Evolutionary conservation across 2,329 filamentous ascomycete genomes (phyloP), one percentile per base, ranked within the genome.

Genomic region (Penicillium sp.): DNA sequence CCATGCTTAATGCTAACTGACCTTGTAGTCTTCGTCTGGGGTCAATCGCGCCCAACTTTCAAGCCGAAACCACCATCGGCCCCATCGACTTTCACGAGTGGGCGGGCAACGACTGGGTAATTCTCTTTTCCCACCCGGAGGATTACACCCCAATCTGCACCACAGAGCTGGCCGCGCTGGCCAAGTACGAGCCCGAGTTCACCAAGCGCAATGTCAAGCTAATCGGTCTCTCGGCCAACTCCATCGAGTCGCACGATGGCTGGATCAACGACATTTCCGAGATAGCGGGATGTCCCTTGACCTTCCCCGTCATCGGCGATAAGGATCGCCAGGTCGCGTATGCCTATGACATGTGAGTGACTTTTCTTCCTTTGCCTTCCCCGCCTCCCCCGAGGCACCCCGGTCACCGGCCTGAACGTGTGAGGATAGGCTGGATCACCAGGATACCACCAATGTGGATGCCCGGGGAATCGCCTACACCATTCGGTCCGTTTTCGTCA

Each of bases 181-280:
- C 43, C 22, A 47, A 47, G 22, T 27, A 47, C 22, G 43, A 47
- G 19, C 22, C 43, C 43, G 43, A 47, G 22, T 47, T 47, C 43
- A 31, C 43, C 22, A 47, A 16, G 43, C 43, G 43, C 43, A 9
- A 47, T 11, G 43, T 47, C 22, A 47, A 47, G 43, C 11, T 47
- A 16, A 47, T 47, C 19, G 43, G 43, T 2, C 43, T 47, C 22
- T 47, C 43, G 43, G 43, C 43, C 43, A 47, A 47, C 19, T 47
- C 43, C 43, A 47, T 47, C 43, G 43, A 47, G 24, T 47, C 43
- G 22, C 43, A 47, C 43, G 43, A 47, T 47, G 43, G 43, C 43
- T 47, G 43, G 43, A 47, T 47, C 19, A 47, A 47, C 22, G 43
- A 47, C 43, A 47, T 47, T 31, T 24, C 43, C 43, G 43, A 47